Evolutionary conservation across 208 protist genomes (phyloP), one percentile per base, ranked within the genome.

Genomic region (Endotrypanum monterogeii): DNA sequence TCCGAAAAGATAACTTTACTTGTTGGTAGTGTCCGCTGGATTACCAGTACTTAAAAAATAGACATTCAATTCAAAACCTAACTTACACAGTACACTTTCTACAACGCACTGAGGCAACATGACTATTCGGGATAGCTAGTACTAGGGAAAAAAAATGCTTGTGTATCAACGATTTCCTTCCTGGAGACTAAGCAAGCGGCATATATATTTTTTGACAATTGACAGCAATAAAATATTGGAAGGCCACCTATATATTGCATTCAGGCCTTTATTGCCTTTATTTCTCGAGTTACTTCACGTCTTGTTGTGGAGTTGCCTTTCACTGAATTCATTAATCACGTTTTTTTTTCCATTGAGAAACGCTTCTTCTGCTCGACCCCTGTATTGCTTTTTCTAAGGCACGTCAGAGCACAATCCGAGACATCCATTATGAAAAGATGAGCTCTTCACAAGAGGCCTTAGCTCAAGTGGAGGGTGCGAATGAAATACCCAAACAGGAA

Each of bases 11-110:
- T 97, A 25, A 80, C 79, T 20, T 55, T 92, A 25, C 67, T 97
- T 48, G 83, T 97, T 56, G 93, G 93, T 18, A 80, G 74, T 30
- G 82, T 95, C 14, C 85, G 88, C 7, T 95, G 90, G 91, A 84
- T 97, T 37, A 95, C 89, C 3, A 91, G 87, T 55, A 82, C 81
- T 16, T 80, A 67, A 70, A 57, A 70, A 68, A 52, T n/a, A n/a
- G 32, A 46, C 12, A 46, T 8, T 51, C 18, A 25, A 3, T 14
- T 5, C 51, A 20, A 28, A 30, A 0, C 7, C 4, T 9, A 68
- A 54, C 30, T 32, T 25, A 39, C 44, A 54, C 12, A 14, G 1
- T 25, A 39, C 23, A 20, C 11, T 25, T 28, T 54, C 28, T 39
- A 23, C 63, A 25, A 35, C 44, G 11, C 23, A 25, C 25, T 37